Conservation (phyloP, 331 rosid genomes). For the Malus hybrid region DNA sequence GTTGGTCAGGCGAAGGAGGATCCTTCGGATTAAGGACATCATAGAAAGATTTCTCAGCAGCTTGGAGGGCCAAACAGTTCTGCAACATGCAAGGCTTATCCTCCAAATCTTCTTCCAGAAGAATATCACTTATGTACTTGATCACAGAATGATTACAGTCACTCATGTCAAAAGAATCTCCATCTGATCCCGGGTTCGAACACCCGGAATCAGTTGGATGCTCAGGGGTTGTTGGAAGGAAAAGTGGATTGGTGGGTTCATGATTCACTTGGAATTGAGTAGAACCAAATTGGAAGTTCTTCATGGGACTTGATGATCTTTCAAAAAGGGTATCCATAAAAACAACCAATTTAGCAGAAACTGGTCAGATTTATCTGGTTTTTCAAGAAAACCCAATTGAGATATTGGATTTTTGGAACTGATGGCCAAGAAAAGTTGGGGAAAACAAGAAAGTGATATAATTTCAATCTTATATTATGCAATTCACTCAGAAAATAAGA, state of each 20-base stretch:
- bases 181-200: slow-evolving; percentile 29
- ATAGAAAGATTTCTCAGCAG: slow-evolving; percentile 74
- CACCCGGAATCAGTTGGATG: slow-evolving; percentile 25
- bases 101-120: slow-evolving; percentile 56
- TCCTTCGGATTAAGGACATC: slow-evolving; percentile 49
- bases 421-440: background rate
- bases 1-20: slow-evolving; percentile 19
- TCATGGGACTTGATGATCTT: background rate
- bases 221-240: slow-evolving; percentile 5
- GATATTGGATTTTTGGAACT: background rate
- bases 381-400: background rate
- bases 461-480: background rate
- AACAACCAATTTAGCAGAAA: background rate
- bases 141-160: slow-evolving; percentile 37
- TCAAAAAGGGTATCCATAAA: slow-evolving; percentile 13
- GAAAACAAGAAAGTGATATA: background rate
- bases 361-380: background rate
- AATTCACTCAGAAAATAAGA: background rate
- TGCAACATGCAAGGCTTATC: slow-evolving; percentile 54
- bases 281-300: slow-evolving; percentile 1
- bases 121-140: slow-evolving; percentile 62
- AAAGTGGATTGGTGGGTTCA: background rate
- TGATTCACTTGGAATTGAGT: background rate
- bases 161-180: slow-evolving; percentile 17
- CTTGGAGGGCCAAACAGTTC: slow-evolving; percentile 70